phyloP scores from a whole-genome alignment of 192 early-diverging fungal genomes.

The Coemansia biformis region DNA sequence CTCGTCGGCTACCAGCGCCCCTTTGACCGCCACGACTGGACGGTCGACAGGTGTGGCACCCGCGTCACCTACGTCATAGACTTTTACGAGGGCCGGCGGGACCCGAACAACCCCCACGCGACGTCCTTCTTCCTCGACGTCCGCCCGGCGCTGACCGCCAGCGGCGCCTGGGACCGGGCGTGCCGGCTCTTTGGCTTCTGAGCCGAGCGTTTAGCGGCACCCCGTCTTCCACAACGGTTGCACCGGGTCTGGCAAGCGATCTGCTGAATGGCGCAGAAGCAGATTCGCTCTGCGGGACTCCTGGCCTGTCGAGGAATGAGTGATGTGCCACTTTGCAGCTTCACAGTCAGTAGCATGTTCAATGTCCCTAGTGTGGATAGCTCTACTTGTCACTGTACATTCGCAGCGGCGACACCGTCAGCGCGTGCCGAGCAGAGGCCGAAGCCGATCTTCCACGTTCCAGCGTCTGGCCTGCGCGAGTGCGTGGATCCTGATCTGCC shows the following conservation, averaged over 20 bases:
- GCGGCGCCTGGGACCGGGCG: constrained; percentile 31
- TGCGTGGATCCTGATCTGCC: constrained; percentile 9
- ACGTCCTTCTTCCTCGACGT: constrained; percentile 84
- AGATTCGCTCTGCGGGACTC: no score
- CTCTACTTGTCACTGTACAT: neutral
- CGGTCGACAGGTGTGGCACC: constrained; percentile 84
- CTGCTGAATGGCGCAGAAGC: no score
- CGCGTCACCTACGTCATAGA: constrained; percentile 85
- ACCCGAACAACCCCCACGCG: constrained; percentile 39
- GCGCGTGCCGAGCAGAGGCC: neutral
- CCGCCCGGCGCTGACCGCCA: constrained; percentile 65
- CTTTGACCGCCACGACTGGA: constrained; percentile 95
- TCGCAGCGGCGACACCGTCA: neutral
- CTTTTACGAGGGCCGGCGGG: constrained; percentile 72
- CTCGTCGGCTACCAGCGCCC: constrained; percentile 62
- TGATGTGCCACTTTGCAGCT: no score
- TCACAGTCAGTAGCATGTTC: no score
- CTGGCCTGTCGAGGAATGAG: no score
- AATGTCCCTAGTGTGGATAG: no score
- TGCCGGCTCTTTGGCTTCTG: constrained; percentile 12
- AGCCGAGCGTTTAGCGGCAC: no score
- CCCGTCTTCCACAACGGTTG: no score
- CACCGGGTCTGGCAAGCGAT: no score
- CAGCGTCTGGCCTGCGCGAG: constrained; percentile 10
- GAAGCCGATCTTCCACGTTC: constrained; percentile 1